Percentiles rank a stretch among this genome's conserved stretches.
Evolutionary conservation across 2,329 filamentous ascomycete genomes (phyloP).

Genomic region (Lecanicillium sp.): DNA sequence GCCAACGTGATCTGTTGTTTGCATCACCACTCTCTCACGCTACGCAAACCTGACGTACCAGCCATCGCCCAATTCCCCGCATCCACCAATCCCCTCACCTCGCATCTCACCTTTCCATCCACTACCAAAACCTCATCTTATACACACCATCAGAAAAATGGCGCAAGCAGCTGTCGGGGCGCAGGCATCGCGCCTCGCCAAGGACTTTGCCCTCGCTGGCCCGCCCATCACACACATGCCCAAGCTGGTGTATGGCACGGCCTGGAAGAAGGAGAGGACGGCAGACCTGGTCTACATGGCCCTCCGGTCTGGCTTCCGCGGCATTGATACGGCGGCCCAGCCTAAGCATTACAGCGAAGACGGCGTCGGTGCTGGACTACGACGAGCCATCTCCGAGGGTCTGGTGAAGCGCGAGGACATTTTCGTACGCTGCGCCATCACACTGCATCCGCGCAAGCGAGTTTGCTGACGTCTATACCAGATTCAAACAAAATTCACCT

Average conservation of each 20-base stretch:
- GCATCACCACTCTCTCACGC: too few relatives aligned
- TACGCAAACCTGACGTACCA: too few relatives aligned
- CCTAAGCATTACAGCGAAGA: constrained; percentile 71
- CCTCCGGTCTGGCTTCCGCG: constrained; percentile 61
- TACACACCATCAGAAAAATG: constrained; percentile 7
- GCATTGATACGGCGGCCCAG: constrained; percentile 71
- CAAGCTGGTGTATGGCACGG: constrained; percentile 66
- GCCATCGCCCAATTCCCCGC: too few relatives aligned
- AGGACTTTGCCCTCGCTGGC: constrained; percentile 23
- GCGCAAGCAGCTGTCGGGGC: constrained; percentile 14
- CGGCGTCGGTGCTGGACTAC: constrained; percentile 60
- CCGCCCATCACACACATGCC: constrained; percentile 32
- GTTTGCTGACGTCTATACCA: constrained; percentile 18
- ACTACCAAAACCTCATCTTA: background rate
- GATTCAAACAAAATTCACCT: constrained; percentile 81
- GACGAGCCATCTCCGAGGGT: constrained; percentile 50
- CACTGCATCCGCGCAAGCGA: constrained; percentile 3
- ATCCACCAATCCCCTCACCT: background rate
- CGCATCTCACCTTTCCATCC: background rate
- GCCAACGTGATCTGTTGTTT: too few relatives aligned
- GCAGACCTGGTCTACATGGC: constrained; percentile 61
- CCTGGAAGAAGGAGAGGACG: constrained; percentile 73
- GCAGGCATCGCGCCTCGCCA: constrained; percentile 22
- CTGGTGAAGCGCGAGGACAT: constrained; percentile 49
- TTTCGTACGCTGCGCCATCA: constrained; percentile 41